Evolutionary conservation across 306 rosid species (phyloP), one percentile per base, ranked within the genome.

Genomic region (Hippophae gyantsensis): DNA sequence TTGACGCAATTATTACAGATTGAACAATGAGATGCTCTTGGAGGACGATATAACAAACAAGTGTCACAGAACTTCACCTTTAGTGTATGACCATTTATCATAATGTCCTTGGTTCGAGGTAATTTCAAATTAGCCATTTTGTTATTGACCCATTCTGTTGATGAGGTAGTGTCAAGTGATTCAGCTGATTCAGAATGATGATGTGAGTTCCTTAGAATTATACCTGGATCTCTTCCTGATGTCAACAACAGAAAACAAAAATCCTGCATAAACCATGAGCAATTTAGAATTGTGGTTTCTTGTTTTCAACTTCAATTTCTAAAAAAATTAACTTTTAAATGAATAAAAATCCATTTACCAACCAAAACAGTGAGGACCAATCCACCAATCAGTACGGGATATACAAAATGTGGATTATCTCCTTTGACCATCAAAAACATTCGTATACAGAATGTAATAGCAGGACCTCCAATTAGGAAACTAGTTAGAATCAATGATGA

Each of bases 11-110:
- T 90, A 69, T 90, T 87, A 79, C 97, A 90, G 43, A 90, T 74
- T 5, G 97, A 87, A 58, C 97, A 90, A 74, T 90, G 97, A 45
- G 97, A 90, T 48, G 95, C 97, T 1, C 97, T 89, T 0, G 97
- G 94, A 8, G 90, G 97, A 43, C 97, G 94, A 76, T 84, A 90
- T 7, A 87, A 64, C 63, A 85, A 74, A 70, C 97, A 90, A 51
- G 97, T 90, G 48, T 90, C 97, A 48, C 97, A 90, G 63, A 84
- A 87, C 48, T 90, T 90, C 42, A 90, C 95, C 69, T 85, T 90
- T 8, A 90, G 79, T 8, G 77, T 72, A 42, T 82, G 78, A 52
- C 89, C 95, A 60, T 90, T 90, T 54, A 90, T 76, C 1, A 6
- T 56, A 13, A 87, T 68, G 63, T 90, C 90, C 74, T 83, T 90